Evolutionary conservation across 2,329 filamentous ascomycete genomes (phyloP), one percentile per base, ranked within the genome.

Genomic region (Tolypocladium pustulatum): DNA sequence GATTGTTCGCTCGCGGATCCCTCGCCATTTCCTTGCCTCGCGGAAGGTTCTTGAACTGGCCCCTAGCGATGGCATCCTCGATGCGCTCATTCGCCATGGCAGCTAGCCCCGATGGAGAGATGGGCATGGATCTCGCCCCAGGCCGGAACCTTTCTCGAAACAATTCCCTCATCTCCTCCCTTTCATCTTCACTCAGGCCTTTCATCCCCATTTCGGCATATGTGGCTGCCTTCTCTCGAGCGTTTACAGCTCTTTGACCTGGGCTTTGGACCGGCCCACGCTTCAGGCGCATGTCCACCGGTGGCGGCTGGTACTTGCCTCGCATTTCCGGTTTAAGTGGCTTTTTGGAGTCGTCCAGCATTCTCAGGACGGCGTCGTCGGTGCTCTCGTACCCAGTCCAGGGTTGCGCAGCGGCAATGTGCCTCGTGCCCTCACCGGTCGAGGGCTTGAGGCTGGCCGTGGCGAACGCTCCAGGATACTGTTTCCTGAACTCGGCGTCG

Each of bases 21-120:
- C 88, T 77, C 70, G 92, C 84, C n/a, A 93, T 79, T 7, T 85
- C 86, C 65, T 88, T 88, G 0, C 93, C 93, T 2, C 92, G 81
- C 9, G 85, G 86, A 15, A 99, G 88, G 65, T 95, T 87, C 69
- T 81, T 79, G 75, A 99, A 97, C 69, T 96, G 89, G 0, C 94
- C 94, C 37, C 91, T 79, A 1, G 91, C 88, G 67, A 97, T 97
- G 7, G 94, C 94, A 68, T 97, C 88, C 71, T 97, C 93, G 61
- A 99, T 97, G 27, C 88, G 73, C 73, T 97, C 87, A 69, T 97
- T 97, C 1, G 94, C 94, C 56, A 97, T 73, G 0, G 89, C 89
- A 4, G 88, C 82, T 17, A 99, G 76, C 0, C 92, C 94, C 38
- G 88, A 82, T 1, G 97, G 75, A 0, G 89, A 86, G 58, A 86